phyloP scores from a whole-genome alignment of 1,284 basidiomycete species.

The Cryptococcus wingfieldii region DNA sequence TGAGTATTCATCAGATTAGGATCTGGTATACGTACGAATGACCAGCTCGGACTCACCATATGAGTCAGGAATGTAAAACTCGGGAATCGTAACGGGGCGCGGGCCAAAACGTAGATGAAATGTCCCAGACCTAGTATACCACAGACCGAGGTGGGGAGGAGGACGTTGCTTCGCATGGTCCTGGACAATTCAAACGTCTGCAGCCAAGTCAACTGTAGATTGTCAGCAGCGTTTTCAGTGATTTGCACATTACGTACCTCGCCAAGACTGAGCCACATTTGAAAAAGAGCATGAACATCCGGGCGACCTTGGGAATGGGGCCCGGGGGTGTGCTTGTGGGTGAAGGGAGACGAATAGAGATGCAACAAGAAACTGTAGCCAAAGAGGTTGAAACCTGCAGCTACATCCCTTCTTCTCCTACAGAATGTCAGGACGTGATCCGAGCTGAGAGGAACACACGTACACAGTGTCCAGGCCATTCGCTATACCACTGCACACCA shows the following conservation, averaged over 20 bases:
- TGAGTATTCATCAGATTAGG: conserved; percentile 1
- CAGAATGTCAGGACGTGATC: not conserved
- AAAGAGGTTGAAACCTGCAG: conserved; percentile 46
- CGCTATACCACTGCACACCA: conserved; percentile 37
- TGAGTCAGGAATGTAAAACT: conserved; percentile 47
- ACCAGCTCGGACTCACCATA: conserved; percentile 22
- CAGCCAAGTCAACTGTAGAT: conserved; percentile 39
- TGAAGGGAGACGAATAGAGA: conserved; percentile 46
- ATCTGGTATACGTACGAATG: not conserved
- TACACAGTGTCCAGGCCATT: conserved; percentile 42
- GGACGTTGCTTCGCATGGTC: conserved; percentile 26
- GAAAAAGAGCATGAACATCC: conserved; percentile 44
- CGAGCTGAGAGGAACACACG: conserved; percentile 1
- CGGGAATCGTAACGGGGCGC: conserved; percentile 40
- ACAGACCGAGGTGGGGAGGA: conserved; percentile 45
- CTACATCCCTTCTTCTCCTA: conserved; percentile 34
- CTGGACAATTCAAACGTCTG: conserved; percentile 41
- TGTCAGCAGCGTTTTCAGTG: not conserved
- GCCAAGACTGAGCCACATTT: conserved; percentile 44
- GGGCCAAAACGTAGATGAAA: conserved; percentile 38
- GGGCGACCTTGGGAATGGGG: conserved; percentile 32
- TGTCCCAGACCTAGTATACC: conserved; percentile 39
- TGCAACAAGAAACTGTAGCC: conserved; percentile 45
- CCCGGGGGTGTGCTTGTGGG: conserved; percentile 35
- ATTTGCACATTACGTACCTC: conserved; percentile 24